Evolutionary conservation across 495 filamentous ascomycete species (phyloP).

Genomic region (Cairneyella variabilis): DNA sequence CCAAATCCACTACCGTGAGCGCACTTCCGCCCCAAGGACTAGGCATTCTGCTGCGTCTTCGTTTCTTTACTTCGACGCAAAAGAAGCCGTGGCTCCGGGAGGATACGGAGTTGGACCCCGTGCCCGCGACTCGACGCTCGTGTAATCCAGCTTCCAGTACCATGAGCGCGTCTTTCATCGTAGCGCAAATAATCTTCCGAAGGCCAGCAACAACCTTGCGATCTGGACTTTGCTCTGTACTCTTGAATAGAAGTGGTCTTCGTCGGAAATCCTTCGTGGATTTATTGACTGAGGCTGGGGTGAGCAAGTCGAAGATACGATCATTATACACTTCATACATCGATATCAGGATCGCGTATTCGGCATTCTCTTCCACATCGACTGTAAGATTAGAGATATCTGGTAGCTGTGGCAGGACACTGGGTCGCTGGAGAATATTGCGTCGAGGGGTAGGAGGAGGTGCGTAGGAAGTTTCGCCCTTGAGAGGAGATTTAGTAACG

Average conservation of each 20-base stretch:
- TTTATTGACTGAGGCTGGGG: conserved; percentile 43
- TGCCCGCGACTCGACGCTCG: conserved; percentile 84
- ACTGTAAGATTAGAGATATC: conserved; percentile 67
- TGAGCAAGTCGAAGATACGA: conserved; percentile 89
- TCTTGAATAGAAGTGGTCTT: conserved; percentile 79
- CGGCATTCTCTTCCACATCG: conserved; percentile 63
- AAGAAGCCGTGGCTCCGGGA: conserved; percentile 96
- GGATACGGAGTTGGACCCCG: conserved; percentile 82
- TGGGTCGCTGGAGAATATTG: conserved; percentile 55
- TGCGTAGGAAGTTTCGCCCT: conserved; percentile 29
- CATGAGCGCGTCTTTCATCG: conserved; percentile 79
- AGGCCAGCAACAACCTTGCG: conserved; percentile 89
- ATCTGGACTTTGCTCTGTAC: conserved; percentile 77
- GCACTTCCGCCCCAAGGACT: conserved; percentile 73
- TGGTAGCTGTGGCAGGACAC: conserved; percentile 64
- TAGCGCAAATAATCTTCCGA: conserved; percentile 85
- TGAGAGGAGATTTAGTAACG: conserved; percentile 24
- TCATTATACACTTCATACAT: conserved; percentile 99
- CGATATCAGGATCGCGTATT: conserved; percentile 85
- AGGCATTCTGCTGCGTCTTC: conserved; percentile 50
- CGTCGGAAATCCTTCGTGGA: conserved; percentile 65
- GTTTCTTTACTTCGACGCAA: conserved; percentile 89
- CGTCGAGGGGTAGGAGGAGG: conserved; percentile 25
- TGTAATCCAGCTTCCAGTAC: conserved; percentile 87
- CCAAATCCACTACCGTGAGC: conserved; percentile 88